Conservation (phyloP, 345 rosid species). For the Punica granatum region DNA sequence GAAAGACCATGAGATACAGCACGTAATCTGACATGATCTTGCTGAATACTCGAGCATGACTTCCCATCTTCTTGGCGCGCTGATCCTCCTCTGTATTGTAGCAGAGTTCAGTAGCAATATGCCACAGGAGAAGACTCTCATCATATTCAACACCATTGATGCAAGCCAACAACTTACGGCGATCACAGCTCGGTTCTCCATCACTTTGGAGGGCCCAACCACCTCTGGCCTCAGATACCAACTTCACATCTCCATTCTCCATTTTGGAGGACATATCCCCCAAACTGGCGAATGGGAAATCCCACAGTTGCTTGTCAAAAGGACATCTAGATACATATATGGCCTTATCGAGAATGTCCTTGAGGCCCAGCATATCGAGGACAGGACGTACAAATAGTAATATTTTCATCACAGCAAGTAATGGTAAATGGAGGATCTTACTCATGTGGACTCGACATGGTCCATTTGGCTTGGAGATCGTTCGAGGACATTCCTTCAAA, state of each 20-base stretch:
- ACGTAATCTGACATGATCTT: slow-evolving; percentile 15
- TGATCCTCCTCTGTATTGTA: slow-evolving; percentile 13
- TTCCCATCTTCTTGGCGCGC: rapidly evolving
- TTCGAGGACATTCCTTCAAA: slow-evolving; percentile 17
- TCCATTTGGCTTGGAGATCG: slow-evolving; percentile 17
- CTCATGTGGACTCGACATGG: not conserved
- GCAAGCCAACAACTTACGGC: no score
- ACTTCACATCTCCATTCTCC: slow-evolving; percentile 34
- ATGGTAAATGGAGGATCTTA: not conserved
- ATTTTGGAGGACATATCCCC: slow-evolving; percentile 24
- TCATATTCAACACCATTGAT: slow-evolving; percentile 23
- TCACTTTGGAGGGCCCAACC: slow-evolving; percentile 38
- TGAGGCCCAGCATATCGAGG: slow-evolving; percentile 14
- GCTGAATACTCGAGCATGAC: not conserved
- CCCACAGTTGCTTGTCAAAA: slow-evolving; percentile 40
- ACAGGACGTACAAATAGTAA: not conserved
- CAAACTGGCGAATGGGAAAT: slow-evolving; percentile 34
- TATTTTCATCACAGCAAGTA: not conserved
- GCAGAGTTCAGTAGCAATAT: slow-evolving; percentile 47
- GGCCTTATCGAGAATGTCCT: slow-evolving; percentile 25
- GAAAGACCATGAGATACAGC: slow-evolving; percentile 12
- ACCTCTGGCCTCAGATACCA: slow-evolving; percentile 44
- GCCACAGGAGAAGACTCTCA: slow-evolving; percentile 47
- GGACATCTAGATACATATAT: slow-evolving; percentile 26
- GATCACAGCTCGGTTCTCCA: slow-evolving; percentile 5